Evolutionary conservation across 805 yeast species (phyloP).

Genomic region (Candida silvicultrix): DNA sequence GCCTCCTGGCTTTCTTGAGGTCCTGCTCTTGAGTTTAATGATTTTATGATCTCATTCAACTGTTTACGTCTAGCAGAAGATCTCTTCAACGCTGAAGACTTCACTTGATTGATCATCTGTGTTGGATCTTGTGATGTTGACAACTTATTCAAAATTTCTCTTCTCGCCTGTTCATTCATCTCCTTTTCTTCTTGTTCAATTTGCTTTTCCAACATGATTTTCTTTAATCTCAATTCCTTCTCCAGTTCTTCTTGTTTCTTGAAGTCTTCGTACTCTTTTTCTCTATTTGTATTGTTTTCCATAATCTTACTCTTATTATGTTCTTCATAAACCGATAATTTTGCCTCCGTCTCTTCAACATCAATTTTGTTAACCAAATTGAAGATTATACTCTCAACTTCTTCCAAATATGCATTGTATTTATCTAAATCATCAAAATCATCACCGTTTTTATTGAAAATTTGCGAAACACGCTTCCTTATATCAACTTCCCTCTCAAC

Average conservation of each 20-base stretch:
- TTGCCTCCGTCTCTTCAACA: constrained; percentile 60
- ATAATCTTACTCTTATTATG: constrained; percentile 70
- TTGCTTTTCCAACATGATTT: constrained; percentile 50
- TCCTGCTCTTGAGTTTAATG: constrained; percentile 23
- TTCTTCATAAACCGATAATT: constrained; percentile 60
- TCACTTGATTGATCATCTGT: constrained; percentile 45
- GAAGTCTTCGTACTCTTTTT: constrained; percentile 64
- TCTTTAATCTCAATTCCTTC: constrained; percentile 51
- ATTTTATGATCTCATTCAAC: constrained; percentile 32
- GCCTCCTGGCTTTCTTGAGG: background rate
- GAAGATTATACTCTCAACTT: constrained; percentile 74
- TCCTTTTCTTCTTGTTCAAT: constrained; percentile 52
- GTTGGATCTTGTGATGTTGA: constrained; percentile 39
- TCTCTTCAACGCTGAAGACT: constrained; percentile 50
- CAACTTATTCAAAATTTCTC: constrained; percentile 49
- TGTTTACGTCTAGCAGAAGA: constrained; percentile 57
- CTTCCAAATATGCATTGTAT: constrained; percentile 76
- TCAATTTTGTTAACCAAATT: constrained; percentile 68
- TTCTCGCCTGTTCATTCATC: constrained; percentile 49
- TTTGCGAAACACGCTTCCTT: constrained; percentile 65
- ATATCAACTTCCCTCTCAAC: constrained; percentile 93
- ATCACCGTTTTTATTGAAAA: constrained; percentile 74
- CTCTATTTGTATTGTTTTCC: constrained; percentile 67
- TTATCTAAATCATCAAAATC: constrained; percentile 58
- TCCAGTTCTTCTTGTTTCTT: constrained; percentile 61